A percentile compares a stretch with the other conserved stretches of the same genome.
These are phyloP conservation scores for Aspergillus leporis DNA, from an alignment of 495 filamentous ascomycete species.

Conservation along the genomic window DNA sequence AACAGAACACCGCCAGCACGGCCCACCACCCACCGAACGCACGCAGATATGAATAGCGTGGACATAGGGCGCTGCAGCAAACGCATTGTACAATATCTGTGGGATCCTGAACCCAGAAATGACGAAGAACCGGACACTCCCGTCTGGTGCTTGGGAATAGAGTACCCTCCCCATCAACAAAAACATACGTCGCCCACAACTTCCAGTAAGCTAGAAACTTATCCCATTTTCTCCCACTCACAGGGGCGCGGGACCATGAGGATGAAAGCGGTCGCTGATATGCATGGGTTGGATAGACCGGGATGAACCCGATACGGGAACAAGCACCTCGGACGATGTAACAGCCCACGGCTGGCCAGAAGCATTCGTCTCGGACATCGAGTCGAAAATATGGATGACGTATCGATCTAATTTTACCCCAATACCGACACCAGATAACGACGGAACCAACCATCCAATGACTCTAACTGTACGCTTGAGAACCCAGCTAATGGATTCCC, in stretches of 20 bases:
- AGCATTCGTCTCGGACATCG: slow-evolving; percentile 87
- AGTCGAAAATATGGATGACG: slow-evolving; percentile 93
- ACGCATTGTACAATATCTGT: slow-evolving; percentile 87
- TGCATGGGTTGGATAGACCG: not conserved
- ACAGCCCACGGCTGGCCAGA: slow-evolving; percentile 72
- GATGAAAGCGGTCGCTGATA: not conserved
- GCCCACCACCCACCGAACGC: not conserved
- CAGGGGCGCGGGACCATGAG: not conserved
- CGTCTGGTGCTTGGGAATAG: slow-evolving; percentile 86
- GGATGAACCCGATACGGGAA: not conserved
- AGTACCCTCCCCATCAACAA: slow-evolving; percentile 52
- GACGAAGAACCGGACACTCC: slow-evolving; percentile 64
- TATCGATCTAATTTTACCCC: slow-evolving; percentile 85
- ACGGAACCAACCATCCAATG: slow-evolving; percentile 67
- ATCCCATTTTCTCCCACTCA: slow-evolving; percentile 14
- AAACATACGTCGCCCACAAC: not conserved
- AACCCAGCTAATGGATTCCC: slow-evolving; percentile 74
- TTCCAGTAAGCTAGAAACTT: not conserved
- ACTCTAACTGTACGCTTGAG: slow-evolving; percentile 84
- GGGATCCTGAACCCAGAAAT: slow-evolving; percentile 91
- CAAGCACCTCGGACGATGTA: slow-evolving; percentile 33
- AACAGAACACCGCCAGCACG: not conserved
- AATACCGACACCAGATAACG: slow-evolving; percentile 77
- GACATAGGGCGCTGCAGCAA: slow-evolving; percentile 72
- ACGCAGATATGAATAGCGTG: slow-evolving; percentile 54